These are phyloP conservation scores for Plectranthus barbatus DNA, from an alignment of 257 asterid species.

Conservation along the genomic window DNA sequence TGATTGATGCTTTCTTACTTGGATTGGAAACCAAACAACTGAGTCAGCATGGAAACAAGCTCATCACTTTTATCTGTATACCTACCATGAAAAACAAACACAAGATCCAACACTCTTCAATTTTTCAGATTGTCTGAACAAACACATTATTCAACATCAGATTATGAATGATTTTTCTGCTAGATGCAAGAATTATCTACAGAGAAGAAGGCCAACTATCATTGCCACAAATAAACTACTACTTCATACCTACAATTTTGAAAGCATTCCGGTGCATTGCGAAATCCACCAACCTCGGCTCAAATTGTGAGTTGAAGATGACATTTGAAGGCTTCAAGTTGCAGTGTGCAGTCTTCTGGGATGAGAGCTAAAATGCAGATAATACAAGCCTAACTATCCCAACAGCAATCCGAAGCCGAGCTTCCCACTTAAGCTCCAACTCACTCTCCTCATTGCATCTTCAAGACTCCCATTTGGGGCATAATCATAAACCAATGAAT, in stretches of 20 bases:
- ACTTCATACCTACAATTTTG: slow-evolving; percentile 60
- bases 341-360: slow-evolving; percentile 59
- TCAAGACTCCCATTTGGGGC: slow-evolving; percentile 69
- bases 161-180: too few relatives aligned
- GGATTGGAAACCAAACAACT: slow-evolving; percentile 68
- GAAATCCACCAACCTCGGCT: slow-evolving; percentile 74
- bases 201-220: too few relatives aligned
- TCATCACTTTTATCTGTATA: slow-evolving; percentile 88
- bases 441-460: slow-evolving; percentile 59
- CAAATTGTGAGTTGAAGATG: slow-evolving; percentile 58
- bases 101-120: too few relatives aligned
- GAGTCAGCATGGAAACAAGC: slow-evolving; percentile 93
- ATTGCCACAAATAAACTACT: too few relatives aligned
- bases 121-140: too few relatives aligned
- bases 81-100: slow-evolving; percentile 41
- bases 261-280: slow-evolving; percentile 67
- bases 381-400: slow-evolving; percentile 75
- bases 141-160: too few relatives aligned
- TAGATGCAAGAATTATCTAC: too few relatives aligned
- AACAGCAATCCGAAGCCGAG: slow-evolving; percentile 64
- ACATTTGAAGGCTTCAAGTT: slow-evolving; percentile 89
- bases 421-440: slow-evolving; percentile 73
- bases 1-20: too few relatives aligned
- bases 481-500: slow-evolving; percentile 61
- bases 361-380: slow-evolving; percentile 69